Evolutionary conservation across 306 rosid species (phyloP).

Genomic region (Cucurbita ficifolia): DNA sequence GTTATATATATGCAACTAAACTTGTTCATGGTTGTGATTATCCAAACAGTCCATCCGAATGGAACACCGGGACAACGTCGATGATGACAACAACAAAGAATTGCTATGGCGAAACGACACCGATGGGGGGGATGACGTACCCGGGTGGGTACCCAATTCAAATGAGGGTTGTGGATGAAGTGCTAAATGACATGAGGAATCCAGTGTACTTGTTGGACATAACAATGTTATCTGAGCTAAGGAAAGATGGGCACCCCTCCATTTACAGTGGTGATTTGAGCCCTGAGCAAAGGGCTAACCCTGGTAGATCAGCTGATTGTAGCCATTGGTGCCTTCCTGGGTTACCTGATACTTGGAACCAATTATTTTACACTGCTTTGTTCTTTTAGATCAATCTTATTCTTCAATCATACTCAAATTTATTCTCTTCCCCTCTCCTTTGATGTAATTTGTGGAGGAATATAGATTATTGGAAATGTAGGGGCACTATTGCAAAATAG

Average conservation of each 20-base stretch:
- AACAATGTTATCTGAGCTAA: constrained; percentile 54
- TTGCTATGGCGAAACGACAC: constrained; percentile 75
- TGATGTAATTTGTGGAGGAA: background rate
- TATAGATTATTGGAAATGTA: background rate
- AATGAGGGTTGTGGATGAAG: constrained; percentile 59
- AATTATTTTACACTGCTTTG: constrained; percentile 52
- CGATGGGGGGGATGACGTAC: constrained; percentile 31
- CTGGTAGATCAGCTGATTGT: constrained; percentile 60
- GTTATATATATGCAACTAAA: background rate
- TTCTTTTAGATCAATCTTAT: constrained; percentile 19
- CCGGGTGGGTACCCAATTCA: constrained; percentile 20
- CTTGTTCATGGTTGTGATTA: background rate
- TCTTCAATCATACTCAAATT: background rate
- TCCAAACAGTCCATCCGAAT: constrained; percentile 54
- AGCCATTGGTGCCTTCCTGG: constrained; percentile 99
- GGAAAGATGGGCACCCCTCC: constrained; percentile 88
- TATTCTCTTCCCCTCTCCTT: background rate
- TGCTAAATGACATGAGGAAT: constrained; percentile 48
- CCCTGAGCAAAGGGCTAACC: constrained; percentile 64
- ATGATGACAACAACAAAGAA: constrained; percentile 32
- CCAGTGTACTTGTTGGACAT: constrained; percentile 66
- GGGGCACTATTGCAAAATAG: background rate
- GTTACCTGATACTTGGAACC: constrained; percentile 88
- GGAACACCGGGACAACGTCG: constrained; percentile 35
- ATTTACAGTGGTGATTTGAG: constrained; percentile 75